Evolutionary conservation across 2,329 filamentous ascomycete genomes (phyloP), one percentile per base, ranked within the genome.

Genomic region (Phialophora verrucosa): DNA sequence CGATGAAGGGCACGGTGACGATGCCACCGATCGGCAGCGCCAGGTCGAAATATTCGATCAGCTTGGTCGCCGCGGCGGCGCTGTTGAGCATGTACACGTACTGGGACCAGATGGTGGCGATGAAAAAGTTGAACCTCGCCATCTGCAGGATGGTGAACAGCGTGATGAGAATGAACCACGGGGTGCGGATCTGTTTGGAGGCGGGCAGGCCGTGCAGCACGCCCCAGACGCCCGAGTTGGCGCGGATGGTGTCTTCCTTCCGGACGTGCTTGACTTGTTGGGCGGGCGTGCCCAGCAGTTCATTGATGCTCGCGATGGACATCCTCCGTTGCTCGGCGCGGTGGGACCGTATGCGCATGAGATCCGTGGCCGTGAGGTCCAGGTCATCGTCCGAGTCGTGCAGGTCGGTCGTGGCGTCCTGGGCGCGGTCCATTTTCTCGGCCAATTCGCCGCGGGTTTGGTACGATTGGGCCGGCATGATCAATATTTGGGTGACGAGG

Each of bases 81-180:
- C 87, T 87, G 50, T 83, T 82, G 17, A 97, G 85, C 62, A 97
- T 85, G 71, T 89, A 89, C 35, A 88, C 85, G 78, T 97, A 97
- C 77, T 97, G 93, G 0, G 88, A 83, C 5, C 90, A 84, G 69
- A 95, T 89, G 0, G 92, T 95, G 4, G 92, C 90, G 64, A 96
- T 91, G 76, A 95, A 94, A 81, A 91, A 95, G 80, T 96, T 96
- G 83, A 95, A 94, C 32, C 89, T 84, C 7, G 87, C 88, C 87
- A 90, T 90, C 78, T 90, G 88, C 53, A 90, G 78, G 38, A 89
- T 83, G 63, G 91, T 95, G 75, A 96, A 93, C 17, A 91, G 78
- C 8, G 90, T 89, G 73, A 96, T 90, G 44, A 96, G 83, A 14
- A 92, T 83, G 76, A 95, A 97, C 92, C 93, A 97, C 0, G 90